A percentile compares a stretch with the other conserved stretches of the same genome.
Conservation (phyloP, 257 asterid species). For the Rhazya stricta region DNA sequence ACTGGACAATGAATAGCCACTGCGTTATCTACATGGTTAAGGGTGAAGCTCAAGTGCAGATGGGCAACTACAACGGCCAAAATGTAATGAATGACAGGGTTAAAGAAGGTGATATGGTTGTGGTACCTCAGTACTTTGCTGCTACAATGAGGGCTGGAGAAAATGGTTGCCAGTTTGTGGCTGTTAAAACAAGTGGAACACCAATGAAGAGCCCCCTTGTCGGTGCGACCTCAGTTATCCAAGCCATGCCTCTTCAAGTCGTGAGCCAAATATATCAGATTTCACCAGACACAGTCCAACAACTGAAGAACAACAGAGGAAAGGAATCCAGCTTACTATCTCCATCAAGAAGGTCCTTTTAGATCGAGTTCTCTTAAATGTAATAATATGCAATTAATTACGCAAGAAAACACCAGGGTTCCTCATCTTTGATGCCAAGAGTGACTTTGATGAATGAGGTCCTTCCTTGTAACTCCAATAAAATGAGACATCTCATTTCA, state of each 20-base stretch:
- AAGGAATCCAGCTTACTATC: slow-evolving; percentile 49
- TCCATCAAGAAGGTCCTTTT: slow-evolving; percentile 20
- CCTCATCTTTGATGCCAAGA: too few species aligned
- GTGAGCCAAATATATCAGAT: slow-evolving; percentile 46
- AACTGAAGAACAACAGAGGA: slow-evolving; percentile 53
- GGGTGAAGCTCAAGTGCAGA: slow-evolving; percentile 59
- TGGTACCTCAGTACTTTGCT: slow-evolving; percentile 59
- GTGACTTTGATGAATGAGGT: too few species aligned
- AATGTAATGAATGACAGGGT: slow-evolving; percentile 56
- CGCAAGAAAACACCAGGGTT: too few species aligned
- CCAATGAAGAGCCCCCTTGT: slow-evolving; percentile 49
- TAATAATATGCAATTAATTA: too few species aligned
- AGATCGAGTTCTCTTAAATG: background rate
- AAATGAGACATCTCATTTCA: too few species aligned
- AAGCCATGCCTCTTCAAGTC: slow-evolving; percentile 64
- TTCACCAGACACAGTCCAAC: slow-evolving; percentile 48
- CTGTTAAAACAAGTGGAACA: slow-evolving; percentile 50
- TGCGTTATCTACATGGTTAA: slow-evolving; percentile 43
- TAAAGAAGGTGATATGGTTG: slow-evolving; percentile 55
- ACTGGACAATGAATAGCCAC: slow-evolving; percentile 57
- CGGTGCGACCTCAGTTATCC: slow-evolving; percentile 63
- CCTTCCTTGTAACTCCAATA: too few species aligned
- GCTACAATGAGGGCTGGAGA: slow-evolving; percentile 42
- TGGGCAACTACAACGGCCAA: slow-evolving; percentile 44
- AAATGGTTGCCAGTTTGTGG: slow-evolving; percentile 54